These are phyloP conservation scores for Trichoderma cornu-damae DNA, from an alignment of 2,329 filamentous ascomycete species.

Conservation along the genomic window DNA sequence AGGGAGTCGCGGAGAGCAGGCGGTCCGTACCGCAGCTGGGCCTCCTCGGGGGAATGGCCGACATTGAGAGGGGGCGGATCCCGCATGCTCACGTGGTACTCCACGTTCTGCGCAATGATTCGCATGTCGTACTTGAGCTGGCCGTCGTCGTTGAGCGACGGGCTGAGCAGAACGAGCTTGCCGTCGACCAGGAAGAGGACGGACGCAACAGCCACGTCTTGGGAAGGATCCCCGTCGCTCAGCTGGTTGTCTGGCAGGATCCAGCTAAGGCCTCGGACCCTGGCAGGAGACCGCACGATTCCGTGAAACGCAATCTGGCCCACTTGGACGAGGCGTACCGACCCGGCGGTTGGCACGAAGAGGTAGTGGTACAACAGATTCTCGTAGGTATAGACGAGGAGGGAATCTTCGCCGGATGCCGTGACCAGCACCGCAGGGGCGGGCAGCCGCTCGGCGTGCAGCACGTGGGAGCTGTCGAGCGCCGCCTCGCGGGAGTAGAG, in stretches of 20 bases:
- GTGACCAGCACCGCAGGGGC: slow-evolving; percentile 87
- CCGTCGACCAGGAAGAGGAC: slow-evolving; percentile 96
- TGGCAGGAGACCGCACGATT: slow-evolving; percentile 86
- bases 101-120: slow-evolving; percentile 89
- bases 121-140: slow-evolving; percentile 98
- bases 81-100: slow-evolving; percentile 89
- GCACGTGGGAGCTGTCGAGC: slow-evolving; percentile 65
- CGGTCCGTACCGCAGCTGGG: slow-evolving; percentile 26
- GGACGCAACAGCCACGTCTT: slow-evolving; percentile 88
- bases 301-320: slow-evolving; percentile 97
- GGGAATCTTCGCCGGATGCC: slow-evolving; percentile 84
- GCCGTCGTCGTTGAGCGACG: slow-evolving; percentile 73
- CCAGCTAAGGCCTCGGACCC: slow-evolving; percentile 93
- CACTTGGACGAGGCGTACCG: slow-evolving; percentile 80
- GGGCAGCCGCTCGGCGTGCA: slow-evolving; percentile 72
- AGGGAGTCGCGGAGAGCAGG: slow-evolving; percentile 72
- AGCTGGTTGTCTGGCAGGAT: slow-evolving; percentile 87
- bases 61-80: slow-evolving; percentile 59
- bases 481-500: slow-evolving; percentile 83
- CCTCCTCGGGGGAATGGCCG: slow-evolving; percentile 28
- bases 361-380: slow-evolving; percentile 95
- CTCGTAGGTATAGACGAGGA: slow-evolving; percentile 95
- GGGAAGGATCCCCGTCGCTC: slow-evolving; percentile 84
- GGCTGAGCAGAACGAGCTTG: slow-evolving; percentile 87
- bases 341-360: slow-evolving; percentile 64